A percentile compares a stretch with the other conserved stretches of the same genome.
Evolutionary conservation across 164 flowering plant species (phyloP).

Genomic region (Sedum album): DNA sequence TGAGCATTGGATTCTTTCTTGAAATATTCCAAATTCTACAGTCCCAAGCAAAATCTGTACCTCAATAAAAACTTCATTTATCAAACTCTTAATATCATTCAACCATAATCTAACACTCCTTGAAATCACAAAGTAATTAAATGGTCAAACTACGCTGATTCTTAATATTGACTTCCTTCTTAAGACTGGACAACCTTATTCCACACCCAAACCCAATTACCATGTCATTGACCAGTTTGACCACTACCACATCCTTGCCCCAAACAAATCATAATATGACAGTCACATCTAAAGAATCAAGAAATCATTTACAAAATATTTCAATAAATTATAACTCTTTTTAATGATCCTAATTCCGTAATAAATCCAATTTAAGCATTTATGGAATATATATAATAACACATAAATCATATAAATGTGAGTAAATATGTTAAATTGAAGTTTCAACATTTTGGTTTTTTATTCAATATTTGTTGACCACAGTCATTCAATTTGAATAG

Average conservation of each 20-base stretch:
- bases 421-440: no score
- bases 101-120: neutral
- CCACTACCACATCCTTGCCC: no score
- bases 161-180: neutral
- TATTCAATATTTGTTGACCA: no score
- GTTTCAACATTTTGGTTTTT: no score
- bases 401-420: no score
- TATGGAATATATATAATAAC: neutral
- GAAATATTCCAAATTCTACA: neutral
- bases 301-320: neutral
- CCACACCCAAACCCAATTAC: no score
- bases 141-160: constrained; percentile 1
- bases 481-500: no score
- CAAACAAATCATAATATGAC: no score
- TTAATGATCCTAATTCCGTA: neutral
- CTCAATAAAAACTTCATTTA: neutral
- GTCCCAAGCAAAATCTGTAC: neutral
- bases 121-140: neutral
- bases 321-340: neutral
- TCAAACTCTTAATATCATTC: neutral
- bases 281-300: no score
- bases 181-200: no score
- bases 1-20: neutral
- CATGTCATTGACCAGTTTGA: no score
- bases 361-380: neutral